Conservation (phyloP, 176 grass and related monocot species). For the Bothriochloa decipiens region DNA sequence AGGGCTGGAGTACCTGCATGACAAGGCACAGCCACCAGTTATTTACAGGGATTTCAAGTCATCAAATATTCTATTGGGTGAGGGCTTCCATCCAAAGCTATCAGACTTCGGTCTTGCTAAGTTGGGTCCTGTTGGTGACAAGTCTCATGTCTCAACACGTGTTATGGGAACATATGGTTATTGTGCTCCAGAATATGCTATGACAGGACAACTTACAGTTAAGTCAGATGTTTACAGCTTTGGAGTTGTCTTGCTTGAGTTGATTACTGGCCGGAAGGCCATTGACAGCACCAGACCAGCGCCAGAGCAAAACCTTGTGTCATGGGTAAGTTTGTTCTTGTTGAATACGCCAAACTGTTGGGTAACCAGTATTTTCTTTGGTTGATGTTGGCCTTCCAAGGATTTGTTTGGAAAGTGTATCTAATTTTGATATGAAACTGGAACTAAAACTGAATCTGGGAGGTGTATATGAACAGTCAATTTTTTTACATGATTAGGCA, state of each 20-base stretch:
- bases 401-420: conserved; percentile 26
- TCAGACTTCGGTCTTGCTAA: conserved; percentile 97
- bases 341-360: conserved; percentile 2
- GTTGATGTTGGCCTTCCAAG: conserved; percentile 1
- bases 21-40: conserved; percentile 78
- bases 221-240: conserved; percentile 93
- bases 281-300: conserved; percentile 64
- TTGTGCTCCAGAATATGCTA: conserved; percentile 93
- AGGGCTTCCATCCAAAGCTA: conserved; percentile 81
- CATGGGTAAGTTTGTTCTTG: conserved; percentile 69
- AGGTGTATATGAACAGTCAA: conserved; percentile 5
- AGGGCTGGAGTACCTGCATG: conserved; percentile 93
- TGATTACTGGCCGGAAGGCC: conserved; percentile 83
- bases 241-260: conserved; percentile 87
- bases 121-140: conserved; percentile 87
- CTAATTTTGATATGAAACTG: conserved; percentile 6
- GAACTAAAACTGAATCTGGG: conserved; percentile 3
- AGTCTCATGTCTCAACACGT: conserved; percentile 95
- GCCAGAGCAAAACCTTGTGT: conserved; percentile 81
- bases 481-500: neutral
- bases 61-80: conserved; percentile 81
- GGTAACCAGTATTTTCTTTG: neutral
- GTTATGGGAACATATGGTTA: conserved; percentile 98
- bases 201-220: conserved; percentile 86
- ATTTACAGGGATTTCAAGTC: conserved; percentile 98